These are phyloP conservation scores for Rhodotorula sp. DNA, from an alignment of 1,284 basidiomycete genomes.

Conservation along the genomic window DNA sequence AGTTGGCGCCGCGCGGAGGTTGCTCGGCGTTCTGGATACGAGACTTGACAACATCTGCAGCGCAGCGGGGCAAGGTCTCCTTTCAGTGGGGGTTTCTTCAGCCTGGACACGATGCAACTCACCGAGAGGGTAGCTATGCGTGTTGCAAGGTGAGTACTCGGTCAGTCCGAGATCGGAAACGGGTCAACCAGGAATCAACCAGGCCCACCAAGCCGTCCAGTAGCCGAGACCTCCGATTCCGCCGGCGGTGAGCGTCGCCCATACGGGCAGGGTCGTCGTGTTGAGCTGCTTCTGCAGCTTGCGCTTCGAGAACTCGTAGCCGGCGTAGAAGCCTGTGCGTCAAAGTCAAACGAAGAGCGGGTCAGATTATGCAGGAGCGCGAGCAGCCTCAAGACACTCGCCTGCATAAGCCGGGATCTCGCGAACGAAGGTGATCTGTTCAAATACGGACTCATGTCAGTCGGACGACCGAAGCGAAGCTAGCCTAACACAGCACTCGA, in stretches of 20 bases:
- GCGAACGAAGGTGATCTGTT: slow-evolving; percentile 79
- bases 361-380: not conserved
- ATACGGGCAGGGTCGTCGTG: slow-evolving; percentile 68
- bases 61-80: not conserved
- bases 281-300: slow-evolving; percentile 65
- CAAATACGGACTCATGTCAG: not conserved
- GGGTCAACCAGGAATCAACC: slow-evolving; percentile 55
- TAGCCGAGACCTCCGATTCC: slow-evolving; percentile 86
- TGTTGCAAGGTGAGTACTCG: not conserved
- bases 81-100: not conserved
- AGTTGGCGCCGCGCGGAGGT: slow-evolving; percentile 73
- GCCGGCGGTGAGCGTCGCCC: slow-evolving; percentile 82
- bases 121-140: slow-evolving; percentile 36
- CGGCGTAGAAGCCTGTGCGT: slow-evolving; percentile 58
- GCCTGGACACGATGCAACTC: not conserved
- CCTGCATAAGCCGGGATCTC: slow-evolving; percentile 90
- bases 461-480: not conserved
- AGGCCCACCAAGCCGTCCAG: slow-evolving; percentile 89
- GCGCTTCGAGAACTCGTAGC: slow-evolving; percentile 85
- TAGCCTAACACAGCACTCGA: no score
- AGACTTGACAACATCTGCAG: slow-evolving; percentile 81
- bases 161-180: not conserved
- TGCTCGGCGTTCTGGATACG: slow-evolving; percentile 74
- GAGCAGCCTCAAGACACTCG: slow-evolving; percentile 55
- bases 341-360: not conserved